A percentile compares a stretch with the other conserved stretches of the same genome.
These are phyloP conservation scores for Penicillium egyptiacum DNA, from an alignment of 495 filamentous ascomycete genomes.

Conservation along the genomic window DNA sequence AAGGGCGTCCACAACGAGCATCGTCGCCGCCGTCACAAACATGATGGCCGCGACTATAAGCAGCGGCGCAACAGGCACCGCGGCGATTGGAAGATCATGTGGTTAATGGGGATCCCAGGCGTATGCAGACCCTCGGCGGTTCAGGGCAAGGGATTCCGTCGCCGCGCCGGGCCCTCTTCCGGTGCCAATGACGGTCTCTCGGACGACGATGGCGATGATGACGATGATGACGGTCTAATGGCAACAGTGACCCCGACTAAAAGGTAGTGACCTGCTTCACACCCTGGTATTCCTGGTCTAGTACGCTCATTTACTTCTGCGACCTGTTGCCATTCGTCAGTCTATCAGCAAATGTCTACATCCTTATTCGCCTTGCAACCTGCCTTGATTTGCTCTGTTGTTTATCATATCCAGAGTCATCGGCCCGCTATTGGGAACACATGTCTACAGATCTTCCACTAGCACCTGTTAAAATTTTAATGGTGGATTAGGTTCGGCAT, in stretches of 20 bases:
- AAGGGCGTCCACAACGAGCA: constrained; percentile 53
- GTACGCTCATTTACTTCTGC: constrained; percentile 15
- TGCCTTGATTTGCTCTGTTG: constrained; percentile 12
- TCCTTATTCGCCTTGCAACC: constrained; percentile 19
- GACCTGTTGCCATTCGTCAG: constrained; percentile 13
- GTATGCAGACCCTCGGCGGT: constrained; percentile 46
- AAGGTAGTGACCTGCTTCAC: constrained; percentile 38
- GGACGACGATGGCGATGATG: constrained; percentile 55
- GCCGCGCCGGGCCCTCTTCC: constrained; percentile 27
- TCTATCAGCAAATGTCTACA: constrained; percentile 5
- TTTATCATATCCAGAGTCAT: constrained; percentile 1
- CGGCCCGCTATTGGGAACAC: background rate
- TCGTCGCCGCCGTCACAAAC: constrained; percentile 41
- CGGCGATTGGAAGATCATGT: constrained; percentile 35
- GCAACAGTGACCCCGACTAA: constrained; percentile 19
- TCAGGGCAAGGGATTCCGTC: constrained; percentile 29
- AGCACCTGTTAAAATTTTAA: background rate
- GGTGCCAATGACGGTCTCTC: constrained; percentile 44
- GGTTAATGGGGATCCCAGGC: constrained; percentile 44
- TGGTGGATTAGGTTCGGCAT: constrained; percentile 4
- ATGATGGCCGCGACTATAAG: constrained; percentile 46
- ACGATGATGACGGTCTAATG: constrained; percentile 44
- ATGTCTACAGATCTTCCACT: constrained; percentile 7
- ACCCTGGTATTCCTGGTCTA: constrained; percentile 17
- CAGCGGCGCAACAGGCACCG: constrained; percentile 39